Base-by-base conservation (phyloP, 108 stramenopile species). In the Pseudonitzschia multiseries region DNA sequence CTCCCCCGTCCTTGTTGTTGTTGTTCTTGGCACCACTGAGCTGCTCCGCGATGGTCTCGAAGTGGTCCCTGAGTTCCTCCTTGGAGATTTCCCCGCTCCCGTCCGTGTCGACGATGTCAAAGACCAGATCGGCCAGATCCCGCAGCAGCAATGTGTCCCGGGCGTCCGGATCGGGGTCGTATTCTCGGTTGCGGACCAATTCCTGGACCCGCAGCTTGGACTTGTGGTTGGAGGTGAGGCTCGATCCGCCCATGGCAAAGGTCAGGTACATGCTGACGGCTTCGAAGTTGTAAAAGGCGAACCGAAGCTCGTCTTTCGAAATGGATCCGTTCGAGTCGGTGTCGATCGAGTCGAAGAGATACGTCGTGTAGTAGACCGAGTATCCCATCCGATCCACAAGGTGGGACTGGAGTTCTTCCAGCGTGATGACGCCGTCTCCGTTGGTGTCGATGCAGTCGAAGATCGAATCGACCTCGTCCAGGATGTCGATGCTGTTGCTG, bases 361-460 rank as follows among this genome's bases (percentile, higher is more conserved):
- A 67, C 3, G 40, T 10, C 2, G 66, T 51, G 29, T 48, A 67
- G 6, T 67, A 44, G 4, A 3, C 17, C 21, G 66, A 24, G 40
- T 67, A 67, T 20, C 66, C 66, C 66, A 67, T 67, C 10, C 21
- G 13, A 14, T 67, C 66, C 21, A 51, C 50, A 6, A 67, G 42
- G 24, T 67, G 66, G 3, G 33, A 36, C 24, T 28, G 15, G 12
- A 72, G 26, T 44, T 72, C 71, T 42, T 72, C 71, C 32, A 20
- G 60, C 20, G 71, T 24, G 40, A 72, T 72, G 8, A 21, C 44
- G 1, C 71, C 71, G 24, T 72, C 71, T 13, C 44, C 59, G 41
- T 72, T 72, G 10, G 21, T 57, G 43, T 72, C 71, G 43, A 72
- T 41, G 57, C 33, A 27, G 12, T 59, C 60, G 60, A 72, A 72